A percentile compares a stretch with the other conserved stretches of the same genome.
phyloP scores from a whole-genome alignment of 371 early-diverging fungal species.

The Mucor saturninus region DNA sequence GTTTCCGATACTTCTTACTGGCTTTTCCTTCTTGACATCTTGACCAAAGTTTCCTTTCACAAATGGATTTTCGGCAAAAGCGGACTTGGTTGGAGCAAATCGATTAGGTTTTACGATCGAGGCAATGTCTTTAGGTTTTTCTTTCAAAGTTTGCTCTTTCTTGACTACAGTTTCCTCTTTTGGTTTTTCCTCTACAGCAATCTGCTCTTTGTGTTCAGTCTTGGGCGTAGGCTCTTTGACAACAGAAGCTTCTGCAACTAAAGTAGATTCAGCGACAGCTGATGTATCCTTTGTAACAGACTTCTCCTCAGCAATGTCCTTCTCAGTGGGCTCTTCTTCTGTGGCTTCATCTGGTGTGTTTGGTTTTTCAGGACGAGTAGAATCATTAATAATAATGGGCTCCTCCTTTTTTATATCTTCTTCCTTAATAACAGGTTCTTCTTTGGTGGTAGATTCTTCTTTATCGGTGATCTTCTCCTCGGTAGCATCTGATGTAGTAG shows the following conservation, averaged over 20 bases:
- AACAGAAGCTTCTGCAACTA: no score
- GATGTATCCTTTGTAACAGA: not conserved
- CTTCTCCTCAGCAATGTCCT: not conserved
- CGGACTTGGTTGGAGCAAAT: no score
- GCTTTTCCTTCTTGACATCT: no score
- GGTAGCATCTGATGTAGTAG: not conserved
- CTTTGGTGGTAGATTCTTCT: not conserved
- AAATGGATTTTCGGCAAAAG: no score
- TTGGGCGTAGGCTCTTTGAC: no score
- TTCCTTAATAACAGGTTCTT: not conserved
- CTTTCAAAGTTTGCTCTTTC: not conserved
- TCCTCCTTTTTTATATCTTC: not conserved
- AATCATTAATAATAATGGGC: not conserved
- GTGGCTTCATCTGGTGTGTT: not conserved
- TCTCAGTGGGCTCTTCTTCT: not conserved
- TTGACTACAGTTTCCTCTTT: not conserved
- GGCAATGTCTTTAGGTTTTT: no score
- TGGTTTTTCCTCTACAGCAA: not conserved
- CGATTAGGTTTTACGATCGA: no score
- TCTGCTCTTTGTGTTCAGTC: not conserved
- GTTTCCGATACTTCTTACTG: no score
- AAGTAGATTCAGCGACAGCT: no score
- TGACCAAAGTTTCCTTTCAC: no score
- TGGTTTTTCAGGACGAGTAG: not conserved
- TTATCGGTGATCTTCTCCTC: not conserved